Evolutionary conservation across 805 yeast species (phyloP), one percentile per base, ranked within the genome.

Genomic region (Metschnikowia vanudenii): DNA sequence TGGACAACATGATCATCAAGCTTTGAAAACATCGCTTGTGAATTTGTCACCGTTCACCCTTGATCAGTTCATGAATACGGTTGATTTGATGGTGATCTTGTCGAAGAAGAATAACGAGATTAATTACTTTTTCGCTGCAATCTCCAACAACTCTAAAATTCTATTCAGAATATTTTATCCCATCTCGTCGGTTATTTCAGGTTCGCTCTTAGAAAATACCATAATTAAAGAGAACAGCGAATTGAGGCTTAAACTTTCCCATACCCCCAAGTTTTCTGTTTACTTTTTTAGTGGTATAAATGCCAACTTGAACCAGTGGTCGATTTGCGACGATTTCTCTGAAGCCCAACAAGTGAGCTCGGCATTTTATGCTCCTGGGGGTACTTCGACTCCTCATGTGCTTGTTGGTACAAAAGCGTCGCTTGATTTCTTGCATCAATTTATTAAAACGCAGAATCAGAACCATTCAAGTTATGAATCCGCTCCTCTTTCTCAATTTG

Each of bases 291-390:
- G 79, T 55, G 79, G 80, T 14, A 74, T 74, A 42, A 74, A 74
- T 51, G 71, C 75, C 33, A 71, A 76, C 52, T 63, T 74, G 19
- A 83, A 83, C 60, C 86, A 81, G 56, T 84, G 91, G 91, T 82
- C 87, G 1, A 82, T 85, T 20, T 85, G 92, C 64, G 92, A 85
- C 47, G 95, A 87, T 64, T 87, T 87, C 54, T 82, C 88, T 48
- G 94, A 86, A 57, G 91, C 88, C 12, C 89, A 84, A 57, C 92
- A 86, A 60, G 94, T 87, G 5, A 80, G 80, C 45, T 76, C 75
- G 47, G 92, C 94, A 0, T 80, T 71, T 59, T 68, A 74, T 26
- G 74, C 75, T 14, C 78, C 75, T 26, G 66, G 62, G 4, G 87
- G 88, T 1, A 71, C 80, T 3, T 75, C 77, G 17, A 71, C 81